Evolutionary conservation across 257 asterid species (phyloP).

Genomic region (Solanum piurae): DNA sequence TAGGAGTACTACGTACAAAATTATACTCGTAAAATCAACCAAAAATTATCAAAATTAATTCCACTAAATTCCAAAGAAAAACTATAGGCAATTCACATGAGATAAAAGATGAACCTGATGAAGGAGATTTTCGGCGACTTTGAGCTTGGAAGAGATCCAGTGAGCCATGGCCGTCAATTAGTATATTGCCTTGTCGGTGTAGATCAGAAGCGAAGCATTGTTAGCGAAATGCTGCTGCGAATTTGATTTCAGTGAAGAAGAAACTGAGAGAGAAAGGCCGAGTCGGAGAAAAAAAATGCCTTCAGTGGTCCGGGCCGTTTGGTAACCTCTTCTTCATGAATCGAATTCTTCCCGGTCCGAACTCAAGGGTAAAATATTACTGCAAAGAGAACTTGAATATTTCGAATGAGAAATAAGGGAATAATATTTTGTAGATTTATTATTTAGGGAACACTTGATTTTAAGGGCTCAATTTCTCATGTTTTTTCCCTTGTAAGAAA

Average conservation of each 20-base stretch:
- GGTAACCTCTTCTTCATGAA: not conserved
- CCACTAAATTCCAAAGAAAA: not conserved
- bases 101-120: constrained; percentile 46
- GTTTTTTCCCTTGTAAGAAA: not conserved
- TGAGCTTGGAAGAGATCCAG: constrained; percentile 99
- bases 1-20: not conserved
- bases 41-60: not conserved
- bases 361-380: not conserved
- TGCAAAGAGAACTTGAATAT: not conserved
- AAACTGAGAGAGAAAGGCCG: not conserved
- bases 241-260: not conserved
- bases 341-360: not conserved
- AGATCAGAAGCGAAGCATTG: constrained; percentile 17
- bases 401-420: not conserved
- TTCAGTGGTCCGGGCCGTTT: not conserved
- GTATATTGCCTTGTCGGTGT: not conserved
- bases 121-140: constrained; percentile 87
- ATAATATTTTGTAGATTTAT: not conserved
- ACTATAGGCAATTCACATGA: not conserved
- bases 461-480: not conserved
- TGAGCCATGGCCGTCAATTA: constrained; percentile 49
- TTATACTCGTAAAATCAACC: not conserved
- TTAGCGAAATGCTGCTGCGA: not conserved
- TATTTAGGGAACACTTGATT: not conserved
- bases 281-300: not conserved